A percentile compares a stretch with the other conserved stretches of the same genome.
These are phyloP conservation scores for Nyssa sinensis DNA, from an alignment of 148 eudicot species.

Conservation along the genomic window DNA sequence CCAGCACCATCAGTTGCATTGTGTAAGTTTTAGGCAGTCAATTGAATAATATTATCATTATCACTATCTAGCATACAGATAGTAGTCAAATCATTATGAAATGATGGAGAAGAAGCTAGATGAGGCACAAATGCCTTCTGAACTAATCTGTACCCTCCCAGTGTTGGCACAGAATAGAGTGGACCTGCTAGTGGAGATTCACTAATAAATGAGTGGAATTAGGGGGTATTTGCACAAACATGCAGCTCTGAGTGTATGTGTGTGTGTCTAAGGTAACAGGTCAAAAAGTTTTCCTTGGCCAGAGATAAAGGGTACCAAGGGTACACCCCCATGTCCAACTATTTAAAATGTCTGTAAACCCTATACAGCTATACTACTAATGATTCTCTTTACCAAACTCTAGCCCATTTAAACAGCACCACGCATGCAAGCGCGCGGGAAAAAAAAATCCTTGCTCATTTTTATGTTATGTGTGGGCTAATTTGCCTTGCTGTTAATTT, in stretches of 20 bases:
- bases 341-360: no score
- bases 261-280: no score
- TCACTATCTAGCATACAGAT: neutral
- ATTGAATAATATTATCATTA: no score
- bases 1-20: neutral
- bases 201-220: neutral
- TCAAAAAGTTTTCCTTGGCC: neutral
- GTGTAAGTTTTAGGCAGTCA: neutral
- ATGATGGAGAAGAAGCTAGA: neutral
- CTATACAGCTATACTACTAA: neutral
- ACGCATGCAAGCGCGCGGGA: neutral
- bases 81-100: neutral
- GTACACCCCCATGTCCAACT: neutral
- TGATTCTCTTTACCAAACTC: neutral
- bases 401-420: neutral
- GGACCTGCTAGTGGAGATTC: neutral
- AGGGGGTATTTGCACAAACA: neutral
- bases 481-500: neutral
- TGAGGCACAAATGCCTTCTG: neutral
- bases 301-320: neutral
- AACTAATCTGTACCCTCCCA: neutral
- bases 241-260: neutral
- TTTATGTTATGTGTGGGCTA: neutral
- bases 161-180: neutral
- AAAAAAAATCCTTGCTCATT: neutral